phyloP scores from a whole-genome alignment of 140 eudicot species.

The Erigeron philadelphicus region DNA sequence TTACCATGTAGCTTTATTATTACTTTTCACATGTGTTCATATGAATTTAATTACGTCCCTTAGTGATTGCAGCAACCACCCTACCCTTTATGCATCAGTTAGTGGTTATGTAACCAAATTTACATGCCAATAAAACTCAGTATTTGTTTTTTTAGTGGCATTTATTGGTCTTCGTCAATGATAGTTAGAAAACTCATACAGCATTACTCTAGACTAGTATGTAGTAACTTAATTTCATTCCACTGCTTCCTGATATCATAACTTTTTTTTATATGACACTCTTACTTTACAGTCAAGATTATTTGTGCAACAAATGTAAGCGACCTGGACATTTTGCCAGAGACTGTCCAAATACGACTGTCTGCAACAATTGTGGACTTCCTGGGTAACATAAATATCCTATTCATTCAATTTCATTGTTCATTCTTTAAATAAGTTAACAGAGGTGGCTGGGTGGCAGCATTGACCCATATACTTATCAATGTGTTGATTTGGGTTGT shows the following conservation, averaged over 20 bases:
- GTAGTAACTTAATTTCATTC: not conserved
- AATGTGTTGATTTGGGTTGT: not conserved
- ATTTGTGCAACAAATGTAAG: constrained; percentile 71
- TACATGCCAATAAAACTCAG: not conserved
- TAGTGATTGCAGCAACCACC: not conserved
- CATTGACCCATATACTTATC: not conserved
- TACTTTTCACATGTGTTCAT: not conserved
- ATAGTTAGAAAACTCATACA: too few relatives aligned
- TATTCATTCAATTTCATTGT: not conserved
- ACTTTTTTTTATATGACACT: not conserved
- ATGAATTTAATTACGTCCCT: not conserved
- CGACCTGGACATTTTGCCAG: constrained; percentile 84
- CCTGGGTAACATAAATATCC: constrained; percentile 51
- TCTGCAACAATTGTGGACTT: constrained; percentile 77
- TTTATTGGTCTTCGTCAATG: too few relatives aligned
- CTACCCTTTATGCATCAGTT: not conserved
- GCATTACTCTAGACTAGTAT: not conserved
- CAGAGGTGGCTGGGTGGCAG: constrained; percentile 1
- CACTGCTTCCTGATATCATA: not conserved
- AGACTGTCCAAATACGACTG: constrained; percentile 64
- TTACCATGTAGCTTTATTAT: too few relatives aligned
- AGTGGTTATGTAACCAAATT: not conserved
- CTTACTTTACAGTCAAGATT: constrained; percentile 46
- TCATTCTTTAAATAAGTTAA: constrained; percentile 3
- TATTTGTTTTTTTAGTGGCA: not conserved